Percentiles rank a stretch among this genome's conserved stretches.
Evolutionary conservation across 257 asterid species (phyloP).

Genomic region (Salvia splendens): DNA sequence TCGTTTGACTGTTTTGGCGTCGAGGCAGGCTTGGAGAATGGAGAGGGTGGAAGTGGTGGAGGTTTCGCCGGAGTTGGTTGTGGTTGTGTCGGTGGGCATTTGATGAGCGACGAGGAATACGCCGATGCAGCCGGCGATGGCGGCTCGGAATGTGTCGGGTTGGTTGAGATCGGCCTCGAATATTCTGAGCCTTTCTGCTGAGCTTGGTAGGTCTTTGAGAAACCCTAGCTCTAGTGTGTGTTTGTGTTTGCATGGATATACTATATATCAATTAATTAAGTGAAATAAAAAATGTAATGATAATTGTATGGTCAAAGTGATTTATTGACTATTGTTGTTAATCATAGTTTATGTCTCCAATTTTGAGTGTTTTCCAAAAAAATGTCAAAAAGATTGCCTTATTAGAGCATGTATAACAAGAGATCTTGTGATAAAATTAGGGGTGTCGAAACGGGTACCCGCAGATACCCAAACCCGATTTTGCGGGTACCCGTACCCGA

Average conservation of each 20-base stretch:
- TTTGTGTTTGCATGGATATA: not conserved
- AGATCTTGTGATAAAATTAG: too few species aligned
- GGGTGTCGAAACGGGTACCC: too few species aligned
- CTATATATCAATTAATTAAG: too few species aligned
- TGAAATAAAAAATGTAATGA: too few species aligned
- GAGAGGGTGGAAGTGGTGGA: not conserved
- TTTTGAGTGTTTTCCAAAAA: too few species aligned
- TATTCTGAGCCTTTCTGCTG: constrained; percentile 26
- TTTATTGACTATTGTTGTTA: too few species aligned
- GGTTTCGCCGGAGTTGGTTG: not conserved
- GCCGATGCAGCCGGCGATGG: constrained; percentile 23
- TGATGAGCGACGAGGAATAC: constrained; percentile 28
- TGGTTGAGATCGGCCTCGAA: constrained; percentile 24
- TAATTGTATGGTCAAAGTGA: too few species aligned
- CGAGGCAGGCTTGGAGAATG: constrained; percentile 23
- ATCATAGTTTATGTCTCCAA: too few species aligned
- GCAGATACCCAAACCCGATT: too few species aligned
- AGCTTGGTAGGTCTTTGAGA: constrained; percentile 23
- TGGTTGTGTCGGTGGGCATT: not conserved
- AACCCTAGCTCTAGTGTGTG: constrained; percentile 5
- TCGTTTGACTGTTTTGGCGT: constrained; percentile 25
- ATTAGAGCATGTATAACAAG: too few species aligned
- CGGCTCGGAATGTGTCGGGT: constrained; percentile 16
- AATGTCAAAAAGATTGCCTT: too few species aligned
- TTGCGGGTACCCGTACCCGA: too few species aligned